phyloP scores from a whole-genome alignment of 441 rosid genomes.

The Pelargonium exstipulatum region DNA sequence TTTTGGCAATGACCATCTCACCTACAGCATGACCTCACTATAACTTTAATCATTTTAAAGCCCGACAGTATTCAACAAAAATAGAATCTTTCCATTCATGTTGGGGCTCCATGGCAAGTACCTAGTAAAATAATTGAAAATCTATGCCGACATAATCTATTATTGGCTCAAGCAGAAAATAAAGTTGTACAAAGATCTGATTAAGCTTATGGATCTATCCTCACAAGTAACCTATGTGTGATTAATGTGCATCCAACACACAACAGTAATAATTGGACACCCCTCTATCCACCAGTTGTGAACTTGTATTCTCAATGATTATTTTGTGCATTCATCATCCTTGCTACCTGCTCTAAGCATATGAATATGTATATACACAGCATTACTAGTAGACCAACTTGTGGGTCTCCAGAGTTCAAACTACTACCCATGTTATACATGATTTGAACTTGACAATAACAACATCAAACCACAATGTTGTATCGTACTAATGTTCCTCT shows the following conservation, averaged over 20 bases:
- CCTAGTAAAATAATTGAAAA: slow-evolving; percentile 20
- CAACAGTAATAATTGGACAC: slow-evolving; percentile 6
- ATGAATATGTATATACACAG: slow-evolving; percentile 14
- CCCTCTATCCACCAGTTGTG: neutral
- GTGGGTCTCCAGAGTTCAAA: slow-evolving; percentile 22
- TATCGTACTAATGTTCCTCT: slow-evolving; percentile 56
- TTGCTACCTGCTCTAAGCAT: slow-evolving; percentile 23
- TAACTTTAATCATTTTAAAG: neutral
- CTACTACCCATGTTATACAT: slow-evolving; percentile 40
- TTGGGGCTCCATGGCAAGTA: slow-evolving; percentile 14
- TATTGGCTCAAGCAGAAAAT: slow-evolving; percentile 8
- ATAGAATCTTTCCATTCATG: slow-evolving; percentile 17
- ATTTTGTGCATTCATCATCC: slow-evolving; percentile 4
- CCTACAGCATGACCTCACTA: neutral
- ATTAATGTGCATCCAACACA: slow-evolving; percentile 13
- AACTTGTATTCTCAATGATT: slow-evolving; percentile 8
- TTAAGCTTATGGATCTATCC: neutral
- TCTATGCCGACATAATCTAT: slow-evolving; percentile 7
- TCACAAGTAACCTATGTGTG: neutral
- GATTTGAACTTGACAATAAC: slow-evolving; percentile 64
- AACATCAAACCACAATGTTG: slow-evolving; percentile 66
- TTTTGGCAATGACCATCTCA: neutral
- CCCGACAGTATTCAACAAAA: neutral
- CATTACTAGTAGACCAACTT: slow-evolving; percentile 18
- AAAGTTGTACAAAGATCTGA: slow-evolving; percentile 13